Percentiles rank a stretch among this genome's conserved stretches.
Conservation (phyloP, 768 basidiomycete genomes). For the Hydnomerulius pinastri region DNA sequence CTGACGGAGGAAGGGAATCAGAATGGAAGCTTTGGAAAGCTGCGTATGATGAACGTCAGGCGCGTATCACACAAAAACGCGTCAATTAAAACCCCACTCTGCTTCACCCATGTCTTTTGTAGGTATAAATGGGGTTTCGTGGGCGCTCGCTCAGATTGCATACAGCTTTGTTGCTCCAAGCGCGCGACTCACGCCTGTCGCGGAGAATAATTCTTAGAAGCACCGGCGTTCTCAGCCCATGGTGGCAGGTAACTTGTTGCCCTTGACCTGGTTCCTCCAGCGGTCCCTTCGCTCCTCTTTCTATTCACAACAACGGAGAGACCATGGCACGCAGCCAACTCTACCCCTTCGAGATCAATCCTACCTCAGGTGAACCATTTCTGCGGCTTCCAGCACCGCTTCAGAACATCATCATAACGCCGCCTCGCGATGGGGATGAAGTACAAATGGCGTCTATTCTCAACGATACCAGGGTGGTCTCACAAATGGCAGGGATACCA, state of each 20-base stretch:
- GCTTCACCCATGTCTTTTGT: background rate
- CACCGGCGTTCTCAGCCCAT: too few species aligned
- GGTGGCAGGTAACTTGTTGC: too few species aligned
- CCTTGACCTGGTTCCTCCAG: too few species aligned
- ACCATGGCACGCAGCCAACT: slow-evolving; percentile 6
- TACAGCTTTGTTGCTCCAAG: too few species aligned
- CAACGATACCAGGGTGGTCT: slow-evolving; percentile 47
- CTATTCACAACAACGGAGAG: background rate
- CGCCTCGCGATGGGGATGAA: slow-evolving; percentile 47
- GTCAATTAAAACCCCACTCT: slow-evolving; percentile 4
- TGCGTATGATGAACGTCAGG: slow-evolving; percentile 49
- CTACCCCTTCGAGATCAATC: slow-evolving; percentile 39
- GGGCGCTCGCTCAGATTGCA: too few species aligned
- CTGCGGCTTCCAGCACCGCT: slow-evolving; percentile 47
- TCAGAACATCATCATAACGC: slow-evolving; percentile 54
- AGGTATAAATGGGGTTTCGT: background rate
- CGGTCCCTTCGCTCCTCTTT: too few species aligned
- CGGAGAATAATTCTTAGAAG: too few species aligned
- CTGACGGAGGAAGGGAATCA: slow-evolving; percentile 71
- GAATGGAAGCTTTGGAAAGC: slow-evolving; percentile 71
- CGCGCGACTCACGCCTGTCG: too few species aligned
- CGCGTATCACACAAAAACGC: slow-evolving; percentile 20
- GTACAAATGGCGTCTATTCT: slow-evolving; percentile 35
- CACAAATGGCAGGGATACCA: slow-evolving; percentile 42
- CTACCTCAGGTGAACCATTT: slow-evolving; percentile 46